Conservation (phyloP, 1,284 basidiomycete genomes). For the Trichosporon faecale region DNA sequence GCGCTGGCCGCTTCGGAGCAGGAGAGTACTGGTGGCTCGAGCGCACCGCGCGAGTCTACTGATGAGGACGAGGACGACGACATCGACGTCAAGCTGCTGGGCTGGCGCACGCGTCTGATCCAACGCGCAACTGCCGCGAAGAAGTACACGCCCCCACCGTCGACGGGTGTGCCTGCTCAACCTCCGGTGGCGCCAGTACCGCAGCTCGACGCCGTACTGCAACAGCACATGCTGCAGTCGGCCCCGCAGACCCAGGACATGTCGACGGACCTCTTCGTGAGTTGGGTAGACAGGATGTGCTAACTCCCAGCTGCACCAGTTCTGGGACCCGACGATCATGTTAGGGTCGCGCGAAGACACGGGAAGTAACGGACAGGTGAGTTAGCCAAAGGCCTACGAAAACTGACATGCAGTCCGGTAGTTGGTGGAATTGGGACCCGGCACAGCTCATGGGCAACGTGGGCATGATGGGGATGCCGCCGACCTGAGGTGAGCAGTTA, state of each 20-base stretch:
- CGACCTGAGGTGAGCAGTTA: neutral
- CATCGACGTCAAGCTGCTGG: slow-evolving; percentile 32
- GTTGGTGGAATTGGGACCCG: slow-evolving; percentile 19
- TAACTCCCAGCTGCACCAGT: slow-evolving; percentile 41
- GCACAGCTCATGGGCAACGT: neutral
- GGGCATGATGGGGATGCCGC: slow-evolving; percentile 4
- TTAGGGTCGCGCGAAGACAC: slow-evolving; percentile 18
- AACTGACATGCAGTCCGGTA: neutral
- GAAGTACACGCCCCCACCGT: neutral
- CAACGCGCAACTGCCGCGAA: slow-evolving; percentile 22
- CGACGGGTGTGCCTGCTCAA: neutral
- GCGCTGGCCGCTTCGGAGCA: slow-evolving; percentile 21
- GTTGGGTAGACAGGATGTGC: neutral
- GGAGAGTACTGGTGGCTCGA: slow-evolving; percentile 11
- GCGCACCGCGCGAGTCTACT: neutral
- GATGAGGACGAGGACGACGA: slow-evolving; percentile 19
- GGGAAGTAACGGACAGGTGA: neutral
- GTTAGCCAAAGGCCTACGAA: neutral
- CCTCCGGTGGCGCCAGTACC: neutral
- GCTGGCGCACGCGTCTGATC: slow-evolving; percentile 39
- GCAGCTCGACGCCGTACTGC: neutral
- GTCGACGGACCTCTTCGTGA: slow-evolving; percentile 9
- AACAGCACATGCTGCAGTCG: slow-evolving; percentile 3
- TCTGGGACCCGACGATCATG: slow-evolving; percentile 36
- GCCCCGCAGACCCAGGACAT: neutral